Base-by-base conservation (phyloP, 164 flowering plant genomes). In the Stephania yunnanensis region DNA sequence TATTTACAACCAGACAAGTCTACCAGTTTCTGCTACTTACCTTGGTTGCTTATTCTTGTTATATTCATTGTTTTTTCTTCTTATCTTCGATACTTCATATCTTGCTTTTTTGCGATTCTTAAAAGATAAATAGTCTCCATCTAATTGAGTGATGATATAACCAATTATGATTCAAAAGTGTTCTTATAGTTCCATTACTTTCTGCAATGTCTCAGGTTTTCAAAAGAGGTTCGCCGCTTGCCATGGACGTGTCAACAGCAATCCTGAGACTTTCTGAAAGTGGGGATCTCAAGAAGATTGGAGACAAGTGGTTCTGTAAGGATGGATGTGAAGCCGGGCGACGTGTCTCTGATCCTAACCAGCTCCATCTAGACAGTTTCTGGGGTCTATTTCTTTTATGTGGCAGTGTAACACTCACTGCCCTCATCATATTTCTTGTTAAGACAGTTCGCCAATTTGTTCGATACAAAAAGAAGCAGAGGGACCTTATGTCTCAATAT, bases 361-460 rank as follows among this genome's bases (percentile, higher is more conserved):
- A 84, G 70, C 97, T 93, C 25, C 86, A 80, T 48, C 53, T 90
- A 68, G 80, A 66, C 80, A 90, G 92, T 84, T 91, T 91, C 82
- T 85, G 86, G 87, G 97, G 92, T 50, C 86, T 93, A 1, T 93
- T 82, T 75, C 80, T 88, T 8, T 5, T 89, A 46, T 89, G 90
- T 78, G 94, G 86, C n/a, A 25, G 68, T 42, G 61, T 85, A 58
- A 67, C 86, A 11, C 7, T 85, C 61, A 15, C 70, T 63, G 86
- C 91, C 6, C 73, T 92, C 9, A n/a, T 85, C 1, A 55, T 90
- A 58, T 89, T 80, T 80, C 64, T 92, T 17, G 76, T 85, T 11
- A 78, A 81, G 75, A 77, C 80, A 36, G 65, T 86, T 64, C 78
- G 86, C 46, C 89, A 87, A 67, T 90, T 73, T 76, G 81, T 77